Evolutionary conservation across 345 rosid species (phyloP), one percentile per base, ranked within the genome.

Genomic region (Lumnitzera littorea): DNA sequence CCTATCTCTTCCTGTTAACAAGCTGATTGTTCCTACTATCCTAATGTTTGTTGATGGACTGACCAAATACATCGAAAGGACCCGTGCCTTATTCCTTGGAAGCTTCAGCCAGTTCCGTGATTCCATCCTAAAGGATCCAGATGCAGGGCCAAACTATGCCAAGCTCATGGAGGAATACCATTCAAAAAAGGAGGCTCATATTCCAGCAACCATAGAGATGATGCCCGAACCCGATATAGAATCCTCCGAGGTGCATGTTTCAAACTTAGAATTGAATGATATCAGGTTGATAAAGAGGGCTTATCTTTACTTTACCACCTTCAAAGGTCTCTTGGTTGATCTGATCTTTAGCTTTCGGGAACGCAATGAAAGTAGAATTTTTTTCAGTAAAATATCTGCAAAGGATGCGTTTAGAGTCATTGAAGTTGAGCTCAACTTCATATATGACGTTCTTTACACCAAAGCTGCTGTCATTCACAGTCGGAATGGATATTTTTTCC

Each of bases 131-230:
- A 62, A 76, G 61, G 73, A 65, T 9, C 76, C 91, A 20, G 86
- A 82, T 56, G 79, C 85, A 1, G 90, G 90, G 14, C 83, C 86
- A 9, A 79, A 84, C 57, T 84, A 76, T 13, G 87, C 80, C 0
- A 78, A 80, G 70, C 78, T 81, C 36, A 84, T 84, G 89, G 81
- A 79, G 62, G 84, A 81, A 59, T 75, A 75, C 58, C 78, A 60
- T 58, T 82, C 75, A n/a, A 75, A 74, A 68, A 73, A 50, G 60
- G 67, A 72, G 13, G 80, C 84, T 11, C 60, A 64, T 60, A 68
- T 78, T 6, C 86, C 83, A 0, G 70, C 86, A 0, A 53, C 61
- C 17, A 77, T 81, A 43, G 43, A 73, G 13, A 65, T 62, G 43
- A 64, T 75, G 10, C 69, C 72, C 24, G 83, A 82, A 69, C 75